phyloP scores from a whole-genome alignment of 2,329 filamentous ascomycete species.

The Colletotrichum acutatum region DNA sequence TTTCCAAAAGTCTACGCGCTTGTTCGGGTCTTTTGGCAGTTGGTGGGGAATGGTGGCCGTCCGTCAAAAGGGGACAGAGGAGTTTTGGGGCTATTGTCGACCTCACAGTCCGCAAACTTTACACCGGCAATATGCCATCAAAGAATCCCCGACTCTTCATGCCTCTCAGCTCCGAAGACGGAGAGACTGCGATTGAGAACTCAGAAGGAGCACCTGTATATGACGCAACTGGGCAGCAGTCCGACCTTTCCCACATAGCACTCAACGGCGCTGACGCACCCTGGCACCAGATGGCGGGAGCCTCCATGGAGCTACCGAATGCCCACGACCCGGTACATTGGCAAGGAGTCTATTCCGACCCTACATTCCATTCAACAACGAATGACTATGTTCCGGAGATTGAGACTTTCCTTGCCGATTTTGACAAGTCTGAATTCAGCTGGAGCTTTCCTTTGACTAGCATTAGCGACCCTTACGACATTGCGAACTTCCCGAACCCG shows the following conservation, averaged over 20 bases:
- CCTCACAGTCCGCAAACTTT: conserved; percentile 39
- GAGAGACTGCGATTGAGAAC: background rate
- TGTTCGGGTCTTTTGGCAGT: conserved; percentile 51
- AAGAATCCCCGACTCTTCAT: conserved; percentile 22
- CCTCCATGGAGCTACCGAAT: conserved; percentile 7
- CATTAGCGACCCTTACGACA: conserved; percentile 8
- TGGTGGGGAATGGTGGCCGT: conserved; percentile 54
- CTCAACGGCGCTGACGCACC: conserved; percentile 8
- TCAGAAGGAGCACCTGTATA: background rate
- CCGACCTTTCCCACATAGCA: background rate
- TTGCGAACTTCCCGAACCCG: conserved; percentile 1
- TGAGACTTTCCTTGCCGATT: conserved; percentile 32
- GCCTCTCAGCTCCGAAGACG: conserved; percentile 1
- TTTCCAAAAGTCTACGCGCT: conserved; percentile 40
- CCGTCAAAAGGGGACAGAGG: conserved; percentile 44
- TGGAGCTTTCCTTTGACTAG: conserved; percentile 33
- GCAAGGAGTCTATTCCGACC: conserved; percentile 18
- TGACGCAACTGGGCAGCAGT: conserved; percentile 1
- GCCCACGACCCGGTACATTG: conserved; percentile 5
- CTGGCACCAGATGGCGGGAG: conserved; percentile 15
- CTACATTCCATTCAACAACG: background rate
- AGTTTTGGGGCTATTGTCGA: conserved; percentile 45
- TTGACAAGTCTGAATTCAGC: conserved; percentile 33
- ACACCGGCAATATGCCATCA: conserved; percentile 25
- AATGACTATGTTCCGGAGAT: conserved; percentile 29